Percentiles rank a stretch among this genome's conserved stretches.
Conservation (phyloP, 805 yeast genomes). For the Jamesozyma piceae region DNA sequence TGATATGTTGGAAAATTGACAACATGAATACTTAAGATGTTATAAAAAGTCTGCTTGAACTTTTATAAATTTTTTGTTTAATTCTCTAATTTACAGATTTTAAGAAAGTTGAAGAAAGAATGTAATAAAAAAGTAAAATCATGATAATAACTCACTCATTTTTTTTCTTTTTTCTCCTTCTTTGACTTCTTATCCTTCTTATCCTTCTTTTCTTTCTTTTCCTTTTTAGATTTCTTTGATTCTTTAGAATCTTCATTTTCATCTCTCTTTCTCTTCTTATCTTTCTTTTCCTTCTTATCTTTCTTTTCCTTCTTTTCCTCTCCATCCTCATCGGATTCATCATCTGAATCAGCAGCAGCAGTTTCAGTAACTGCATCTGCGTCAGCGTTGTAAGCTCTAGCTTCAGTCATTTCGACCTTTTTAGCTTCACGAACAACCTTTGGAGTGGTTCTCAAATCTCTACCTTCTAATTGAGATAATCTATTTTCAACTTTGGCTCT, state of each 20-base stretch:
- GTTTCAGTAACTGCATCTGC: slow-evolving; percentile 63
- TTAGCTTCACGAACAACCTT: slow-evolving; percentile 73
- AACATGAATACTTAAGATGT: not conserved
- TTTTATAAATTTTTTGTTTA: not conserved
- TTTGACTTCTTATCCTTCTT: slow-evolving; percentile 29
- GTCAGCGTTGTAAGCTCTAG: slow-evolving; percentile 86
- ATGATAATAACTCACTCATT: slow-evolving; percentile 9
- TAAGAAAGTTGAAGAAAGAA: not conserved
- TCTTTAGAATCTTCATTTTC: slow-evolving; percentile 26
- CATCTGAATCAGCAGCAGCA: slow-evolving; percentile 30
- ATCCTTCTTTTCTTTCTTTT: slow-evolving; percentile 24
- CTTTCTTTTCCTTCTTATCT: slow-evolving; percentile 32
- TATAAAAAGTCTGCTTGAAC: not conserved
- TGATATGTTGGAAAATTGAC: not conserved
- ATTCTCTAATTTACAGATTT: slow-evolving; percentile 19
- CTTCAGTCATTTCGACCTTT: slow-evolving; percentile 78
- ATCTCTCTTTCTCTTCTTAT: slow-evolving; percentile 29
- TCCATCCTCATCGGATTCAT: slow-evolving; percentile 32
- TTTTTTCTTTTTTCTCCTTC: slow-evolving; percentile 29
- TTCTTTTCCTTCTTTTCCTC: slow-evolving; percentile 30
- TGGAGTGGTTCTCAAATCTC: slow-evolving; percentile 86
- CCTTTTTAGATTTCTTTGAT: slow-evolving; percentile 31
- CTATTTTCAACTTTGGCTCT: slow-evolving; percentile 92
- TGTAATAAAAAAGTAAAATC: not conserved
- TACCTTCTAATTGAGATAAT: slow-evolving; percentile 90